Evolutionary conservation across 2,329 filamentous ascomycete species (phyloP).

Genomic region (Fusarium mangiferae): DNA sequence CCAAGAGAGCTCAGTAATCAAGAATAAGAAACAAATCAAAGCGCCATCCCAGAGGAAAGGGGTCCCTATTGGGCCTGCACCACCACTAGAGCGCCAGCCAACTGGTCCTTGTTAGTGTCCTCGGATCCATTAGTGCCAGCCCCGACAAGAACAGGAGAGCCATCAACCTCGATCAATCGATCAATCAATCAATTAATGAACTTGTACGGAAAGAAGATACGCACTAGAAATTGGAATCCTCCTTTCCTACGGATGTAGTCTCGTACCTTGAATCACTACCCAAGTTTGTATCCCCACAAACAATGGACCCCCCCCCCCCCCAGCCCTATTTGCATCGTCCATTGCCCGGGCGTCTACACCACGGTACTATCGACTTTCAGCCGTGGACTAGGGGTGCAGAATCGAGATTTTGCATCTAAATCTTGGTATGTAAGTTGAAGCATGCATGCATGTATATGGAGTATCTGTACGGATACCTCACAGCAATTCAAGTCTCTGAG

Average conservation of each 20-base stretch:
- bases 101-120: not conserved
- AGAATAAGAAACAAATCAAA: slow-evolving; percentile 33
- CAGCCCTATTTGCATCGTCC: not conserved
- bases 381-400: slow-evolving; percentile 1
- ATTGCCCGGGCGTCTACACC: not conserved
- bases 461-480: not conserved
- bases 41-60: slow-evolving; percentile 30
- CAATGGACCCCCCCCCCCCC: not conserved
- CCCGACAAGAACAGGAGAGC: not conserved
- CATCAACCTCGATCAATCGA: not conserved
- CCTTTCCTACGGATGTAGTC: not conserved
- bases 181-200: not conserved
- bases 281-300: not conserved
- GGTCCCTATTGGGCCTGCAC: slow-evolving; percentile 33
- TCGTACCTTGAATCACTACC: not conserved
- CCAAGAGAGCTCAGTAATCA: slow-evolving; percentile 16
- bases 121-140: not conserved
- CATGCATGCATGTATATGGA: not conserved
- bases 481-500: slow-evolving; percentile 30
- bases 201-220: not conserved
- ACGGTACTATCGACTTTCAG: slow-evolving; percentile 1
- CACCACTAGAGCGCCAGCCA: slow-evolving; percentile 19
- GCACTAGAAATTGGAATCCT: not conserved
- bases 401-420: slow-evolving; percentile 44
- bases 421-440: slow-evolving; percentile 14